These are phyloP conservation scores for Aspergillus eucalypticola DNA, from an alignment of 2,329 filamentous ascomycete genomes.

Conservation along the genomic window DNA sequence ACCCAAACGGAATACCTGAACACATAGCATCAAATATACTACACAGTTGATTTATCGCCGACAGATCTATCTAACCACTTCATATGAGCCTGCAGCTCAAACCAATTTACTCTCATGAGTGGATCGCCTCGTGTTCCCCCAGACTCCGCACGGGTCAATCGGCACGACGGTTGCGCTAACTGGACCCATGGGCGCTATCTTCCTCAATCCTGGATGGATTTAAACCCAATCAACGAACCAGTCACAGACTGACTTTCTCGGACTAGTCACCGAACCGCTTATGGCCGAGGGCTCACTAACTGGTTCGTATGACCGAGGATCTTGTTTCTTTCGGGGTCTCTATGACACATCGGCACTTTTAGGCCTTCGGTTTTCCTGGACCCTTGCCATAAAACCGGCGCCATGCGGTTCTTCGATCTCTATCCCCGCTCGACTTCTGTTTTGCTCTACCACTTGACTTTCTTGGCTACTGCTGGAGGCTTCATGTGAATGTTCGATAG, in stretches of 20 bases:
- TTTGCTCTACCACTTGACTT: background rate
- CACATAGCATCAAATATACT: background rate
- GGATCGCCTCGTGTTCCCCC: constrained; percentile 1
- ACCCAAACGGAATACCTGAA: background rate
- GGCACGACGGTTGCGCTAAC: constrained; percentile 11
- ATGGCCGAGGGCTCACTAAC: constrained; percentile 11
- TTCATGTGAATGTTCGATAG: background rate
- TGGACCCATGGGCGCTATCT: background rate
- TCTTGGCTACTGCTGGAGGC: background rate
- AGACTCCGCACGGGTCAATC: constrained; percentile 18
- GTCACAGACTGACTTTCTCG: constrained; percentile 1
- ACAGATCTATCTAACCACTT: background rate
- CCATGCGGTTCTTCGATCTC: background rate
- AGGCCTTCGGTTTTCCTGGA: background rate
- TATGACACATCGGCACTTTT: constrained; percentile 15
- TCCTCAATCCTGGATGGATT: background rate
- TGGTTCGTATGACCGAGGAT: constrained; percentile 7
- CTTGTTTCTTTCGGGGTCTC: background rate
- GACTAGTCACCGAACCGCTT: constrained; percentile 16
- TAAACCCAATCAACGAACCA: constrained; percentile 14
- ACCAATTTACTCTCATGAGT: background rate
- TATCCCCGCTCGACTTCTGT: background rate
- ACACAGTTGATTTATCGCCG: background rate
- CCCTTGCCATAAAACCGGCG: background rate
- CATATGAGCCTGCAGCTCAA: too few species aligned